phyloP scores from a whole-genome alignment of 1,284 basidiomycete species.

The Marasmius tenuissimus region DNA sequence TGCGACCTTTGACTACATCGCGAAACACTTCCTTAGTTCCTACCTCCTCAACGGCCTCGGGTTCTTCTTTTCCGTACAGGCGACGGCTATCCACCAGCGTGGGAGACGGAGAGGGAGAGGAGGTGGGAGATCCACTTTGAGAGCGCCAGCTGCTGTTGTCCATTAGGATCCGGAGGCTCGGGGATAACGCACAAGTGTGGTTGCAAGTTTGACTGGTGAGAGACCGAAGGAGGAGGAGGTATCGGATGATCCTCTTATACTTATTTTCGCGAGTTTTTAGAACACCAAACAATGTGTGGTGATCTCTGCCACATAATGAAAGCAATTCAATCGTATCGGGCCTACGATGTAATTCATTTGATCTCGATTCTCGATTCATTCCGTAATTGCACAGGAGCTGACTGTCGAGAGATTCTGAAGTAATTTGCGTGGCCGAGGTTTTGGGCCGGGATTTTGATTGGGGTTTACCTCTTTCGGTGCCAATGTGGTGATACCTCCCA shows the following conservation, averaged over 20 bases:
- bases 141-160: background rate
- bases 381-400: background rate
- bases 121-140: background rate
- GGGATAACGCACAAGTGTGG: background rate
- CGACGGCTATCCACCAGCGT: slow-evolving; percentile 1
- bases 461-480: background rate
- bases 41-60: slow-evolving; percentile 10
- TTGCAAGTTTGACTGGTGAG: background rate
- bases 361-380: background rate
- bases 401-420: background rate
- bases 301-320: background rate
- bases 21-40: slow-evolving; percentile 54
- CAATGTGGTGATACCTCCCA: background rate
- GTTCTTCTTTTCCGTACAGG: background rate
- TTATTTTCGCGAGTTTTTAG: background rate
- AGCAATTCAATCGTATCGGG: background rate
- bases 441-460: slow-evolving; percentile 2
- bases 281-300: background rate
- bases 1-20: slow-evolving; percentile 64
- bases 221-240: background rate
- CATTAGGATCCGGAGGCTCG: background rate
- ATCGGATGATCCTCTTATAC: slow-evolving; percentile 1
- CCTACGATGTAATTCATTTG: background rate
- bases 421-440: background rate
- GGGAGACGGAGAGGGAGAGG: slow-evolving; percentile 2